phyloP scores from a whole-genome alignment of 192 early-diverging fungal genomes.

The Piromyces finnis region DNA sequence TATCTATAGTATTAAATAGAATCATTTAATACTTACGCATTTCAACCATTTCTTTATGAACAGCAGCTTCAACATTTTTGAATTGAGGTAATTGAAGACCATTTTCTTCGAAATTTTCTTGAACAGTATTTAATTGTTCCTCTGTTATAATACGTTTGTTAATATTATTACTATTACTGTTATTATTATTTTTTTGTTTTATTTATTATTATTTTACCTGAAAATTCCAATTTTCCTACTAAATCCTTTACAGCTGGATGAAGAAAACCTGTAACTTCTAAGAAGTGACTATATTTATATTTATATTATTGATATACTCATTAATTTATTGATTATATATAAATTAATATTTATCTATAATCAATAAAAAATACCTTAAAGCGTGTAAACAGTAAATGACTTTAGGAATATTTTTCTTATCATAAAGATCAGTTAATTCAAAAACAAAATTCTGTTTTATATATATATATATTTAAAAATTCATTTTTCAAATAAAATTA shows the following conservation, averaged over 20 bases:
- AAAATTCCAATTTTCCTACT: slow-evolving; percentile 80
- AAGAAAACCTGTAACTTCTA: slow-evolving; percentile 63
- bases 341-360: no score
- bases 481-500: no score
- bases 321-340: no score
- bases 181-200: no score
- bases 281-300: slow-evolving; percentile 54
- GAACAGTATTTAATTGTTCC: neutral
- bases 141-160: neutral
- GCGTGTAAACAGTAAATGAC: slow-evolving; percentile 98
- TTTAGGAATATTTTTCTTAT: slow-evolving; percentile 97
- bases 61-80: neutral
- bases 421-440: slow-evolving; percentile 92
- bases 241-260: slow-evolving; percentile 62
- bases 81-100: neutral
- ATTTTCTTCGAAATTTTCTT: neutral
- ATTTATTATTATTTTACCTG: slow-evolving; percentile 19
- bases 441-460: slow-evolving; percentile 72
- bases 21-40: neutral
- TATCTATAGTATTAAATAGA: no score
- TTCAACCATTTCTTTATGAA: neutral
- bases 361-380: slow-evolving; percentile 34
- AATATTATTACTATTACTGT: neutral
- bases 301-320: no score
- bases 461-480: no score